Percentiles rank a stretch among this genome's conserved stretches.
Conservation (phyloP, 129 eudicot genomes). For the Chrysanthemum seticuspe region DNA sequence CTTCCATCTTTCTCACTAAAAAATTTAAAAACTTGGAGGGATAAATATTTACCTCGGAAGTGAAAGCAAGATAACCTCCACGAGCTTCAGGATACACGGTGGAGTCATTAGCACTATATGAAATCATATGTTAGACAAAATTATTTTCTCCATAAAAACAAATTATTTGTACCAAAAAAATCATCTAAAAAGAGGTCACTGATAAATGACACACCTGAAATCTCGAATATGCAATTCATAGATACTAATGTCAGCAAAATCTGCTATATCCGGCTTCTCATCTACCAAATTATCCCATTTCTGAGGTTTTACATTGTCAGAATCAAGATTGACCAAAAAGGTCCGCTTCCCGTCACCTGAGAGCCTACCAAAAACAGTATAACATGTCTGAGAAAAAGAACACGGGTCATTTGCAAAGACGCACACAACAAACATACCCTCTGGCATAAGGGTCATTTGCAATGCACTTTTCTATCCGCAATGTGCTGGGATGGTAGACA, state of each 20-base stretch:
- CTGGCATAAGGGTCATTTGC: constrained; percentile 98
- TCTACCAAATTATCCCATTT: constrained; percentile 75
- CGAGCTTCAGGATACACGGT: constrained; percentile 62
- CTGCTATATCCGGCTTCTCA: constrained; percentile 62
- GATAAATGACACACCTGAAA: constrained; percentile 59
- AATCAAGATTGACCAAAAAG: constrained; percentile 64
- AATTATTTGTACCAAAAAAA: not conserved
- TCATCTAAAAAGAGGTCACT: not conserved
- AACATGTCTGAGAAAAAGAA: not conserved
- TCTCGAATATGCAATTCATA: constrained; percentile 94
- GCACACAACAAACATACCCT: constrained; percentile 55
- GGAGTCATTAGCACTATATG: constrained; percentile 61
- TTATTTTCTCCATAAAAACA: too few species aligned
- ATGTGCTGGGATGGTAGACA: constrained; percentile 85
- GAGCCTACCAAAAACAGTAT: constrained; percentile 47
- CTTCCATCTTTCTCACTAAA: constrained; percentile 3
- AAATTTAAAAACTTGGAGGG: not conserved
- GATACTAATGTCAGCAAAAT: constrained; percentile 78
- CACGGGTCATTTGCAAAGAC: not conserved
- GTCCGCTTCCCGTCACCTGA: constrained; percentile 78
- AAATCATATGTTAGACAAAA: constrained; percentile 2
- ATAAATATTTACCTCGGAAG: constrained; percentile 55
- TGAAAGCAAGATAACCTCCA: constrained; percentile 95
- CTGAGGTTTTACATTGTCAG: constrained; percentile 73
- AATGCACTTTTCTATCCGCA: constrained; percentile 67